These are phyloP conservation scores for carrot (Daucus carota) DNA, from an alignment of 129 eudicot species.

Conservation along the genomic window DH1_v3.0 NC_030384.2:35654001-35654500, in stretches of 20 bases:
- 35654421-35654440: slow-evolving; percentile 61
- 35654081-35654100: neutral
- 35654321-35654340: neutral
- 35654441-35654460: slow-evolving; percentile 75
- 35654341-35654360: neutral
- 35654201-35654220: neutral
- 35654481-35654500: slow-evolving; percentile 94
- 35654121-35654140: no score
- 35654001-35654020: neutral
- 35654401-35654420: slow-evolving; percentile 92
- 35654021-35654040: neutral
- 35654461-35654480: slow-evolving; percentile 89
- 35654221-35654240: neutral
- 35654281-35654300: neutral
- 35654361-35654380: slow-evolving; percentile 1
- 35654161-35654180: neutral
- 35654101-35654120: neutral
- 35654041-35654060: neutral
- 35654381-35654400: slow-evolving; percentile 86
- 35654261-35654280: neutral
- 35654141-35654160: neutral
- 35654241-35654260: neutral
- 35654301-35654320: neutral
- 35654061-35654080: neutral
- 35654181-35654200: neutral